Conservation (phyloP, 176 grass and related monocot genomes). For the Oryza coarctata region DNA sequence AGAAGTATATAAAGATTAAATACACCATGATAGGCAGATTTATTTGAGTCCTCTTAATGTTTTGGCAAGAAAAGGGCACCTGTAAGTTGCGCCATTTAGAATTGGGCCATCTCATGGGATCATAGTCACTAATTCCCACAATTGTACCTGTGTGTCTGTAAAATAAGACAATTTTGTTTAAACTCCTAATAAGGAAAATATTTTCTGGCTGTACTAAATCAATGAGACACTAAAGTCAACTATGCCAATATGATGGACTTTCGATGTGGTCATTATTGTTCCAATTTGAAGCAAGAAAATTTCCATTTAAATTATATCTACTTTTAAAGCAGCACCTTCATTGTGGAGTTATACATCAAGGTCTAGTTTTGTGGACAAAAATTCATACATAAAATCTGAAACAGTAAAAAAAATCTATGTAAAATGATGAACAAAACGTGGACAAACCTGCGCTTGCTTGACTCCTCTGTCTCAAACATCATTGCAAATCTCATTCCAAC, state of each 20-base stretch:
- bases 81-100: constrained; percentile 97
- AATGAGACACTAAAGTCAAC: not conserved
- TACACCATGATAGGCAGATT: not conserved
- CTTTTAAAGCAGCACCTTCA: not conserved
- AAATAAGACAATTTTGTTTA: not conserved
- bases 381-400: not conserved
- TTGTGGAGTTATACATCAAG: not conserved
- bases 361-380: not conserved
- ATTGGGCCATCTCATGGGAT: constrained; percentile 91
- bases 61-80: constrained; percentile 38
- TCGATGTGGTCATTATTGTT: not conserved
- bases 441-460: constrained; percentile 81
- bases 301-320: not conserved
- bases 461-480: constrained; percentile 99
- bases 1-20: not conserved
- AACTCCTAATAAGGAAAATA: not conserved
- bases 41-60: not conserved
- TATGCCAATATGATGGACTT: not conserved
- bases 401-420: not conserved
- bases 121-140: constrained; percentile 70
- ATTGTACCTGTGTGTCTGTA: constrained; percentile 84
- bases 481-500: constrained; percentile 94
- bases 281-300: not conserved
- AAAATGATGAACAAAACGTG: not conserved
- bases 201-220: not conserved